Evolutionary conservation across 1,284 basidiomycete genomes (phyloP).

Genomic region (Melanopsichium pennsylvanicum): DNA sequence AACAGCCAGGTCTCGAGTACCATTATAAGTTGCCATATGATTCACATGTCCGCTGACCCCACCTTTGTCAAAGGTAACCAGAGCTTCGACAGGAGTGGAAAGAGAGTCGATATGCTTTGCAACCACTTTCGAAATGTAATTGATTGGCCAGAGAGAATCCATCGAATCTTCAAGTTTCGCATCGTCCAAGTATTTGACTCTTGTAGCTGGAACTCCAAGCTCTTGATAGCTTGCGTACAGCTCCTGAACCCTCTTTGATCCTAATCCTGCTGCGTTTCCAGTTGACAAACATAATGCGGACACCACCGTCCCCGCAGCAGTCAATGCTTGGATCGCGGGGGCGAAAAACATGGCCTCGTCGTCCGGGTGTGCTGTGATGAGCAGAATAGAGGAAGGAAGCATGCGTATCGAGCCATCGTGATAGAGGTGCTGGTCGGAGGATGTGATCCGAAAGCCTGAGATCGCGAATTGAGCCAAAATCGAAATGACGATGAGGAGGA

Average conservation of each 20-base stretch:
- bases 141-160: conserved; percentile 74
- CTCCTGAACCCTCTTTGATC: conserved; percentile 74
- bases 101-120: conserved; percentile 70
- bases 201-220: conserved; percentile 73
- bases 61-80: conserved; percentile 85
- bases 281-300: conserved; percentile 68
- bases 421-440: conserved; percentile 2
- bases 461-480: conserved; percentile 36
- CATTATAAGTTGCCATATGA: conserved; percentile 76
- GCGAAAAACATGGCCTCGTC: conserved; percentile 93
- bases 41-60: conserved; percentile 91
- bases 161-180: conserved; percentile 82
- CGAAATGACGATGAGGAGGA: conserved; percentile 24
- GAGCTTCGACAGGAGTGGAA: conserved; percentile 65
- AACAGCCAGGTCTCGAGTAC: conserved; percentile 32
- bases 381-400: conserved; percentile 66
- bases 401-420: conserved; percentile 4
- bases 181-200: conserved; percentile 75
- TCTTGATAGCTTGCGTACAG: conserved; percentile 68
- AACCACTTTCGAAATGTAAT: conserved; percentile 73
- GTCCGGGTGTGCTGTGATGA: conserved; percentile 87
- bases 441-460: conserved; percentile 18
- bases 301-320: conserved; percentile 67
- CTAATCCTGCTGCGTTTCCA: conserved; percentile 83
- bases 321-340: conserved; percentile 74